A percentile compares a stretch with the other conserved stretches of the same genome.
These are phyloP conservation scores for Capsicum baccatum DNA, from an alignment of 257 asterid species.

Conservation along the genomic window DNA sequence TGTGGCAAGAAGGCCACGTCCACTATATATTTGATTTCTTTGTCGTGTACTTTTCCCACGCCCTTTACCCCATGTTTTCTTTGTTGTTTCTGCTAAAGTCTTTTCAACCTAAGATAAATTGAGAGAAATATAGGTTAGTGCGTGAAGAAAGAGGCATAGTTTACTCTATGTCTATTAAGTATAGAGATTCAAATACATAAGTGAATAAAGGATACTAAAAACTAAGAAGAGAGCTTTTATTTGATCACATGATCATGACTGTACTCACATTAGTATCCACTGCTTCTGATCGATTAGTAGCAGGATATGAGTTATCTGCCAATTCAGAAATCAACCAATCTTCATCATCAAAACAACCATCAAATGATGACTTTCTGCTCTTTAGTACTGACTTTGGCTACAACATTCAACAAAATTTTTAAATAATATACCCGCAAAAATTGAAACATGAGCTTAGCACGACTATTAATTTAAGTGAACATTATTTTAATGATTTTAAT, in stretches of 20 bases:
- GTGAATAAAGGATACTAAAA: not conserved
- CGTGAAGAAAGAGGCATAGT: not conserved
- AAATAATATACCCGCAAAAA: not conserved
- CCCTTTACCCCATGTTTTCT: conserved; percentile 70
- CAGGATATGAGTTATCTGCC: not conserved
- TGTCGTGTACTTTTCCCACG: conserved; percentile 59
- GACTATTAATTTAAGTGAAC: not conserved
- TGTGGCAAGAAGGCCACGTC: conserved; percentile 62
- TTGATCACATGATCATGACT: not conserved
- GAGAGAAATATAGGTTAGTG: not conserved
- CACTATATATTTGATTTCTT: conserved; percentile 54
- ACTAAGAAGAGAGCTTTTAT: not conserved
- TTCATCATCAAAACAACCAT: conserved; percentile 59
- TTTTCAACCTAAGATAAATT: conserved; percentile 53
- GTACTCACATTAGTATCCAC: conserved; percentile 28
- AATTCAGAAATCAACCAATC: conserved; percentile 38
- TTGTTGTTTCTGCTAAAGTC: conserved; percentile 36
- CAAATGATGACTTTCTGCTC: conserved; percentile 66
- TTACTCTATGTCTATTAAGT: not conserved
- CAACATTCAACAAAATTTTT: not conserved
- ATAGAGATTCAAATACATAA: too few relatives aligned
- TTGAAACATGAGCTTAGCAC: not conserved
- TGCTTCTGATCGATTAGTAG: conserved; percentile 29
- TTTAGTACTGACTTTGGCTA: conserved; percentile 85
- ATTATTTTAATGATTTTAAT: not conserved